These are phyloP conservation scores for Cyclaneusma minus DNA, from an alignment of 2,329 filamentous ascomycete genomes.

Conservation along the genomic window DNA sequence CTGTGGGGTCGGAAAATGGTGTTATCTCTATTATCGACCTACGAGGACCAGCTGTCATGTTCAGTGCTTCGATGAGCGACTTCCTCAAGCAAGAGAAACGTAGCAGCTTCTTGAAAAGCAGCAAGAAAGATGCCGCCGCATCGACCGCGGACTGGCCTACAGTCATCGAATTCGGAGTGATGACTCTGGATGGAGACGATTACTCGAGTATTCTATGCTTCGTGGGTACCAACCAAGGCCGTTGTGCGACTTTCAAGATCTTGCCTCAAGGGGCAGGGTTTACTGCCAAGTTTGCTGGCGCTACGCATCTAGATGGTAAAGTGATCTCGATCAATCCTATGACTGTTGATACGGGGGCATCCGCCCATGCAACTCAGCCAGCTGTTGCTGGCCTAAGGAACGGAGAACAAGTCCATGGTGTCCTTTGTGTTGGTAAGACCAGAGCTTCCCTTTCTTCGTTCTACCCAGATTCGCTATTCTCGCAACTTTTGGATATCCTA, in stretches of 20 bases:
- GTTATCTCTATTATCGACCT: slow-evolving; percentile 73
- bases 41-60: slow-evolving; percentile 73
- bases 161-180: slow-evolving; percentile 75
- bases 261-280: slow-evolving; percentile 64
- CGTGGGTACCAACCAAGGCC: slow-evolving; percentile 74
- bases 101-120: slow-evolving; percentile 49
- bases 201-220: slow-evolving; percentile 93
- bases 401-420: slow-evolving; percentile 63
- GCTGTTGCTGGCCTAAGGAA: slow-evolving; percentile 63
- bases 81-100: slow-evolving; percentile 65
- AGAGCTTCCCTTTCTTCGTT: neutral
- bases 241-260: slow-evolving; percentile 79
- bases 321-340: slow-evolving; percentile 71
- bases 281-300: slow-evolving; percentile 54
- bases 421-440: slow-evolving; percentile 54
- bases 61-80: slow-evolving; percentile 55
- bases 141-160: slow-evolving; percentile 57
- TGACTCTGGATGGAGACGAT: slow-evolving; percentile 85
- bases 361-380: slow-evolving; percentile 59
- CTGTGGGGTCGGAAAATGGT: slow-evolving; percentile 71
- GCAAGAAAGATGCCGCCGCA: slow-evolving; percentile 28
- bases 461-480: neutral
- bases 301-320: slow-evolving; percentile 47
- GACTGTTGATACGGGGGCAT: slow-evolving; percentile 58
- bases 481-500: neutral